phyloP scores from a whole-genome alignment of 768 basidiomycete species.

The Suillus plorans region DNA sequence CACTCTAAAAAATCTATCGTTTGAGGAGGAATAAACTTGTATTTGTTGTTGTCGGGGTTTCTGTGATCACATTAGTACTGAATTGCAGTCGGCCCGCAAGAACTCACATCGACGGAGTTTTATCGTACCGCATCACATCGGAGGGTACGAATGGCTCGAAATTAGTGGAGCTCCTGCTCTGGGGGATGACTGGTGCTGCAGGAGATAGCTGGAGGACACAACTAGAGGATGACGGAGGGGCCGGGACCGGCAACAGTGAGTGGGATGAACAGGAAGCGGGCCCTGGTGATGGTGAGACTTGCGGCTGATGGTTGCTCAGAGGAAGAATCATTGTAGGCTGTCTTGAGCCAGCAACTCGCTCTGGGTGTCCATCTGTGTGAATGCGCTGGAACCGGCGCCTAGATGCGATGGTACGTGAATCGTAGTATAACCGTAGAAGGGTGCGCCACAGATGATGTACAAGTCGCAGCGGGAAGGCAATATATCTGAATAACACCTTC shows the following conservation, averaged over 20 bases:
- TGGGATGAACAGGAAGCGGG: background rate
- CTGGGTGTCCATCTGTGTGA: background rate
- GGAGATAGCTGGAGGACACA: background rate
- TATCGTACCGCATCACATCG: constrained; percentile 1
- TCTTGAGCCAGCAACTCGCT: background rate
- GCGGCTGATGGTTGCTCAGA: background rate
- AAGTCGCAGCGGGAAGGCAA: background rate
- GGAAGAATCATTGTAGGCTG: background rate
- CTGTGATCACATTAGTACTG: background rate
- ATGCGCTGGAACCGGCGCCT: background rate
- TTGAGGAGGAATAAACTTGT: background rate
- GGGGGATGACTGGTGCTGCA: too few relatives aligned
- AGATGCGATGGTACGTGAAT: background rate
- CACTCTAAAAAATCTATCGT: background rate
- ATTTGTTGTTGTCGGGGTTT: background rate
- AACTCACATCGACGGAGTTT: background rate
- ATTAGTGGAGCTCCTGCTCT: background rate
- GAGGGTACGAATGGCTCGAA: background rate
- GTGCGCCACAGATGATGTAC: background rate
- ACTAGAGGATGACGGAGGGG: background rate
- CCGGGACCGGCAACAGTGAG: background rate
- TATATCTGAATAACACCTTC: background rate
- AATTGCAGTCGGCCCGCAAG: background rate
- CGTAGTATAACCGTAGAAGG: background rate
- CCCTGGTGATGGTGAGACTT: background rate